Evolutionary conservation across 192 early-diverging fungal genomes (phyloP), one percentile per base, ranked within the genome.

Genomic region (Coemansia sp.): DNA sequence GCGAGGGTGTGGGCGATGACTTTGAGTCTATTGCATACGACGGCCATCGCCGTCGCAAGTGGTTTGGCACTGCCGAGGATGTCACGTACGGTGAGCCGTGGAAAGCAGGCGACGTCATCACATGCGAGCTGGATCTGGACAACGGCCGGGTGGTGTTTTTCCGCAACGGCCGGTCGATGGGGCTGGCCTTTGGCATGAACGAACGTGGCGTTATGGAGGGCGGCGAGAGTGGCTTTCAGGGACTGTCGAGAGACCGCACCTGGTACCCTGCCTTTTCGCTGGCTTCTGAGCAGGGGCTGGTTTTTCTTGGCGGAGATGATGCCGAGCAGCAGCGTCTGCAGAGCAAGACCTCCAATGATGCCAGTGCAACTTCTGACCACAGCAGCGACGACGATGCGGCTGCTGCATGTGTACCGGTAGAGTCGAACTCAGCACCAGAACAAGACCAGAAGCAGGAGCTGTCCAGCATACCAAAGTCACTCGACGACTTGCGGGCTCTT

Each of bases 251-350:
- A 15, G 68, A 66, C 44, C 68, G 74, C 42, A 64, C 57, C 3
- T 77, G 74, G 74, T 71, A 67, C 21, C 74, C 74, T 6, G 69
- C 74, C 1, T 60, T 71, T 23, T 77, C 74, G 56, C 51, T 77
- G 11, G 56, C 74, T 12, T 56, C 52, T 7, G 64, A 67, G 26
- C 74, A 77, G 34, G 74, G 74, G 2, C 48, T 77, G 23, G 72
- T 69, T 14, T 76, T 76, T 31, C 17, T 76, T 18, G 66, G 72
- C 1, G 16, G 42, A 16, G 66, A 59, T 18, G 46, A 42, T 30
- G 31, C 20, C 11, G 47, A 55, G 51, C 58, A 60, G 41, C 48
- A 51, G 54, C 36, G 48, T 16, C 49, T 38, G 26, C 31, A 41
- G 47, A 21, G 17, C 40, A 38, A 40, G 12, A 2, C 23, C 17